Conservation (phyloP, 495 filamentous ascomycete genomes). For the Hypoxylon fuscum region DNA sequence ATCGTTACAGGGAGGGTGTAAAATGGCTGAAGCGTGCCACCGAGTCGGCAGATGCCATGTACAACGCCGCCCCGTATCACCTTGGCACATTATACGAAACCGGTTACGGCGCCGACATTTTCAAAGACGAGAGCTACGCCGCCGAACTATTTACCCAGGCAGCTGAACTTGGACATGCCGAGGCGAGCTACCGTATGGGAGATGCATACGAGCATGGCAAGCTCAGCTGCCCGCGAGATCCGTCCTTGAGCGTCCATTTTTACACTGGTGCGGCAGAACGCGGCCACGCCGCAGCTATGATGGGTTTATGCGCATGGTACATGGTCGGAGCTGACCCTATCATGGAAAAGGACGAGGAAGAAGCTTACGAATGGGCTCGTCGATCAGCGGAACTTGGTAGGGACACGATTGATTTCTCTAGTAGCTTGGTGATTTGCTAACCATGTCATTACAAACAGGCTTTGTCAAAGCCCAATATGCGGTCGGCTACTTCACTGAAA, state of each 20-base stretch:
- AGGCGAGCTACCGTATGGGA: conserved; percentile 88
- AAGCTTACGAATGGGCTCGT: conserved; percentile 96
- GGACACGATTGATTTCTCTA: conserved; percentile 36
- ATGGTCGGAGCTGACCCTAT: conserved; percentile 94
- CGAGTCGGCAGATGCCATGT: conserved; percentile 87
- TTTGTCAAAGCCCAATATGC: conserved; percentile 95
- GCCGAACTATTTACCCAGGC: conserved; percentile 95
- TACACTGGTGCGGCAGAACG: conserved; percentile 91
- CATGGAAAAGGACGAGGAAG: conserved; percentile 91
- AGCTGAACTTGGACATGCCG: conserved; percentile 86
- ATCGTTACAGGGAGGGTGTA: conserved; percentile 88
- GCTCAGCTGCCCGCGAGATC: conserved; percentile 86
- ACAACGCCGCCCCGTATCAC: conserved; percentile 92
- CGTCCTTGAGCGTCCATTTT: conserved; percentile 94
- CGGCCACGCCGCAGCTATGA: conserved; percentile 91
- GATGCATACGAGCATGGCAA: conserved; percentile 96
- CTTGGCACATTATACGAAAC: conserved; percentile 86
- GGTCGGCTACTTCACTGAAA: conserved; percentile 96
- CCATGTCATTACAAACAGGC: conserved; percentile 57
- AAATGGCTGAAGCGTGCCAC: conserved; percentile 97
- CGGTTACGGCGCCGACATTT: conserved; percentile 91
- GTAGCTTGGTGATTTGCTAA: conserved; percentile 16
- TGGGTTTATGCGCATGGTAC: conserved; percentile 99
- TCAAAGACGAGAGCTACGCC: conserved; percentile 87
- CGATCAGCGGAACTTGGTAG: conserved; percentile 85